Evolutionary conservation across 805 yeast genomes (phyloP).

Genomic region (Saturnispora galanensis): DNA sequence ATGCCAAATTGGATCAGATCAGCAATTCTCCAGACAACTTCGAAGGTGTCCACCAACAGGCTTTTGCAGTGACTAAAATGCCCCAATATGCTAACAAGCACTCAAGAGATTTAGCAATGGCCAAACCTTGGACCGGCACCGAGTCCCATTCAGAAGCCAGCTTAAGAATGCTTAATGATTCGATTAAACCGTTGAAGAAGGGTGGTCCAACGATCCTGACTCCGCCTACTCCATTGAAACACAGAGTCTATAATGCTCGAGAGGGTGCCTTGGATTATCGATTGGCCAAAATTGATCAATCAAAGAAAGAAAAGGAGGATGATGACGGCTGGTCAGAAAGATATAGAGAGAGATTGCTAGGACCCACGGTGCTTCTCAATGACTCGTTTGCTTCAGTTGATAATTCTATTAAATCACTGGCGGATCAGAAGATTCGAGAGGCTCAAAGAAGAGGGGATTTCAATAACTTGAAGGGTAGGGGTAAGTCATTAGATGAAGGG

Average conservation of each 20-base stretch:
- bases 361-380: slow-evolving; percentile 41
- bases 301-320: slow-evolving; percentile 15
- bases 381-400: slow-evolving; percentile 34
- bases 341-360: slow-evolving; percentile 54
- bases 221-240: slow-evolving; percentile 14
- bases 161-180: slow-evolving; percentile 47
- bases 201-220: slow-evolving; percentile 5
- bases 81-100: slow-evolving; percentile 37
- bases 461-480: slow-evolving; percentile 45
- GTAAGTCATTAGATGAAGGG: slow-evolving; percentile 41
- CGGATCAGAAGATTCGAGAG: slow-evolving; percentile 68
- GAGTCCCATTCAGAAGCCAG: slow-evolving; percentile 39
- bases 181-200: slow-evolving; percentile 29
- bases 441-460: slow-evolving; percentile 67
- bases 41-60: slow-evolving; percentile 30
- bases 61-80: slow-evolving; percentile 32
- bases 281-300: slow-evolving; percentile 31
- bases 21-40: slow-evolving; percentile 22
- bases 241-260: slow-evolving; percentile 48
- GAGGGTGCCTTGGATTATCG: slow-evolving; percentile 60
- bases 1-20: slow-evolving; percentile 22
- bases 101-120: slow-evolving; percentile 37
- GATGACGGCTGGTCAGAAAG: slow-evolving; percentile 43
- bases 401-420: slow-evolving; percentile 53
- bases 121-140: slow-evolving; percentile 51